Evolutionary conservation across 495 filamentous ascomycete species (phyloP).

Genomic region (Darksidea phi): DNA sequence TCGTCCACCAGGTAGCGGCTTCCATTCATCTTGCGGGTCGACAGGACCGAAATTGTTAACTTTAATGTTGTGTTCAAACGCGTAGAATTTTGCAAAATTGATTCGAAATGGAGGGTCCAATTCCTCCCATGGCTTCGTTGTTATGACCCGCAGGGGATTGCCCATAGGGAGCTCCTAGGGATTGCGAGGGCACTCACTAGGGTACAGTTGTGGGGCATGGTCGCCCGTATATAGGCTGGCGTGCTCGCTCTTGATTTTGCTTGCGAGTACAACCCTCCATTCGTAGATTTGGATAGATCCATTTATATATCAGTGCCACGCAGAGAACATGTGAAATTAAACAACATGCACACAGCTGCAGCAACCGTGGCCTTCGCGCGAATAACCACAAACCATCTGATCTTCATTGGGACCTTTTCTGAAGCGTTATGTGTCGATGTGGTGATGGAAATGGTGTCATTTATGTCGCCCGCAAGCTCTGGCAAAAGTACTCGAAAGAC

Average conservation of each 20-base stretch:
- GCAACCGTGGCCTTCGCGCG: constrained; percentile 26
- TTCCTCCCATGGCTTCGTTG: neutral
- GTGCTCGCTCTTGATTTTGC: constrained; percentile 31
- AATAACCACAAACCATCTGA: constrained; percentile 38
- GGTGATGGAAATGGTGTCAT: constrained; percentile 7
- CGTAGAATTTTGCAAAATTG: constrained; percentile 50
- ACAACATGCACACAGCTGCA: constrained; percentile 32
- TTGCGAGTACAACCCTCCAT: constrained; percentile 24
- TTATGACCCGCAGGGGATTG: constrained; percentile 5
- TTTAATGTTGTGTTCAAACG: constrained; percentile 52
- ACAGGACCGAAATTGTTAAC: constrained; percentile 48
- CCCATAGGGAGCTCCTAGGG: neutral
- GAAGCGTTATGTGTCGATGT: neutral
- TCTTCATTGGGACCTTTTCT: constrained; percentile 30
- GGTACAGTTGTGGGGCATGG: neutral
- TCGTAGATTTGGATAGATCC: constrained; percentile 36
- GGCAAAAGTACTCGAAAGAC: constrained; percentile 29
- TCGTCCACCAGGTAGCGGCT: too few species aligned
- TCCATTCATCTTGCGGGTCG: too few species aligned
- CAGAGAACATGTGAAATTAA: too few species aligned
- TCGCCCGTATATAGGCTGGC: constrained; percentile 36
- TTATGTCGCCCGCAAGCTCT: constrained; percentile 28
- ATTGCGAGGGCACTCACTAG: neutral
- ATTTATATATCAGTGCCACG: too few species aligned
- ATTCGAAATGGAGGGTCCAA: constrained; percentile 42